These are phyloP conservation scores for Akebia trifoliata DNA, from an alignment of 164 flowering plant genomes.

Conservation along the genomic window DNA sequence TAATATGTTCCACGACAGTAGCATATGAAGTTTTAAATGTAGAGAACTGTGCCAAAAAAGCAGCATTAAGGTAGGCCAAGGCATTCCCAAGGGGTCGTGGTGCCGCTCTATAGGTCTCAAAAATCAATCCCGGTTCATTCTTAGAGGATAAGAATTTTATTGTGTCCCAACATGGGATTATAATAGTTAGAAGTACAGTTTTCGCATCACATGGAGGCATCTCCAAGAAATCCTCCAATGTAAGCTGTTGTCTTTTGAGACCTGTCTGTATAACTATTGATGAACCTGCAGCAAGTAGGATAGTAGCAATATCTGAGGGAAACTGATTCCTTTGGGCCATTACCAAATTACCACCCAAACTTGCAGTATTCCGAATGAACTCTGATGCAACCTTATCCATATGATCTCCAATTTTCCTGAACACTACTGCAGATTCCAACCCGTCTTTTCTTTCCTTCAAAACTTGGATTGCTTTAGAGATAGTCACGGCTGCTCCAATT, in stretches of 20 bases:
- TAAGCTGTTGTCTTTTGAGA: slow-evolving; percentile 27
- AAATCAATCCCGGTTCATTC: slow-evolving; percentile 28
- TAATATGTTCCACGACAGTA: slow-evolving; percentile 35
- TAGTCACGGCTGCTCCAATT: slow-evolving; percentile 80
- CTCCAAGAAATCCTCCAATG: slow-evolving; percentile 67
- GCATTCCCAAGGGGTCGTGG: slow-evolving; percentile 90
- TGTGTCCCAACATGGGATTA: slow-evolving; percentile 46
- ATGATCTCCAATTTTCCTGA: slow-evolving; percentile 61
- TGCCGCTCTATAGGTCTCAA: slow-evolving; percentile 82
- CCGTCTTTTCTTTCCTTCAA: slow-evolving; percentile 35
- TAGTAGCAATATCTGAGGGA: slow-evolving; percentile 87
- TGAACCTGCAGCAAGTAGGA: slow-evolving; percentile 69
- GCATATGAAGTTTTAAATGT: slow-evolving; percentile 18
- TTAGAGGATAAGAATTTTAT: slow-evolving; percentile 11
- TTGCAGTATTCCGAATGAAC: slow-evolving; percentile 73
- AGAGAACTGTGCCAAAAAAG: slow-evolving; percentile 64
- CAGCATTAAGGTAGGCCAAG: slow-evolving; percentile 77
- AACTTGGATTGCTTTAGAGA: slow-evolving; percentile 56
- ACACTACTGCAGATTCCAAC: slow-evolving; percentile 23
- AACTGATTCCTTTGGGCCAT: slow-evolving; percentile 75
- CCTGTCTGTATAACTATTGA: slow-evolving; percentile 38
- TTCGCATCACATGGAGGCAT: slow-evolving; percentile 46
- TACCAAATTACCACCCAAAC: slow-evolving; percentile 85
- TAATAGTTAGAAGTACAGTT: slow-evolving; percentile 50
- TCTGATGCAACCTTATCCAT: slow-evolving; percentile 77